Evolutionary conservation across 148 eudicot species (phyloP).

Genomic region (Silene conica): DNA sequence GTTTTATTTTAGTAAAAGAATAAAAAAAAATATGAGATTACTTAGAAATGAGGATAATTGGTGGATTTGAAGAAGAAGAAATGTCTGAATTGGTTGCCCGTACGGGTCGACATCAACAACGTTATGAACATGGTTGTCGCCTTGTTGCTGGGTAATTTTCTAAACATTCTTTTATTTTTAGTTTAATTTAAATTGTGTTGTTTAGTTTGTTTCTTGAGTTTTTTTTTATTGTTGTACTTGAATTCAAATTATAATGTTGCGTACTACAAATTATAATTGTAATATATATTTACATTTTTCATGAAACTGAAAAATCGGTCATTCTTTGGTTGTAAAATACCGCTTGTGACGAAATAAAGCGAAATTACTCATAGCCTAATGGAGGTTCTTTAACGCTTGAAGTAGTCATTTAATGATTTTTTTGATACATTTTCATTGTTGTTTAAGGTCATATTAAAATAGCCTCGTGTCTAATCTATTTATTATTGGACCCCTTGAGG

Average conservation of each 20-base stretch:
- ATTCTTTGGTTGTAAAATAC: too few relatives aligned
- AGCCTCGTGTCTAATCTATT: too few relatives aligned
- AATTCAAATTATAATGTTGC: background rate
- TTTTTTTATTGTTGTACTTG: background rate
- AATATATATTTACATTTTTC: background rate
- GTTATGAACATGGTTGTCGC: conserved; percentile 72
- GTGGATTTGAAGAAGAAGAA: conserved; percentile 19
- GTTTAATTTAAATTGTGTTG: background rate
- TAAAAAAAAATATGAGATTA: conserved; percentile 10
- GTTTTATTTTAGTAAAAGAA: background rate
- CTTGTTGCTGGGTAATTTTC: conserved; percentile 68
- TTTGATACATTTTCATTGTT: too few relatives aligned
- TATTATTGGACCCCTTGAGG: too few relatives aligned
- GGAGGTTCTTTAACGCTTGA: too few relatives aligned
- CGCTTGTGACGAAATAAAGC: too few relatives aligned
- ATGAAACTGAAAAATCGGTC: too few relatives aligned
- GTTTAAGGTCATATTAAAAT: too few relatives aligned
- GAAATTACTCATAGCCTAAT: too few relatives aligned
- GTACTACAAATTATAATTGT: background rate
- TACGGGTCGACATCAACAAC: conserved; percentile 83
- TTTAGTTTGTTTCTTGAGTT: background rate
- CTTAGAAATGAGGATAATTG: conserved; percentile 22
- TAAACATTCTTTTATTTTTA: background rate
- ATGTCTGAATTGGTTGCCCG: conserved; percentile 94
- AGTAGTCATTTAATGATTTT: too few relatives aligned